phyloP scores from a whole-genome alignment of 169 alveolate species.

The Eimeria tenella region DNA sequence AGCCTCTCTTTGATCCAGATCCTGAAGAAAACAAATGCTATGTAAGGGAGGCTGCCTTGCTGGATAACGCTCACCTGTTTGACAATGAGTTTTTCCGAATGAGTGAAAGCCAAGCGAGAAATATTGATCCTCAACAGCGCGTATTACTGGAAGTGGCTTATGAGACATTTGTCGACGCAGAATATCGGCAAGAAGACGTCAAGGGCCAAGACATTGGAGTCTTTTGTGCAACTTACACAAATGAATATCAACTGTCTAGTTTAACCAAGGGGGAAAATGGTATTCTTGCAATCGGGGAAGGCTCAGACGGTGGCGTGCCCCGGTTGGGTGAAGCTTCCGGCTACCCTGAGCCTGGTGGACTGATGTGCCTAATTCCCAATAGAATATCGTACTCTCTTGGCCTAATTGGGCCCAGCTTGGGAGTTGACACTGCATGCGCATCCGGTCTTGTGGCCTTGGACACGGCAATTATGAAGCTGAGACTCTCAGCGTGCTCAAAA shows the following conservation, averaged over 20 bases:
- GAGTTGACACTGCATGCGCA: conserved; percentile 86
- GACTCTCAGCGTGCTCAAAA: conserved; percentile 35
- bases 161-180: conserved; percentile 69
- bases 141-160: conserved; percentile 82
- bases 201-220: conserved; percentile 80
- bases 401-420: conserved; percentile 83
- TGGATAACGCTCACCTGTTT: conserved; percentile 80
- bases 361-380: conserved; percentile 82
- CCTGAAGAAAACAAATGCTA: conserved; percentile 69
- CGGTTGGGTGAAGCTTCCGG: conserved; percentile 82
- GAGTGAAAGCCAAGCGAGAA: conserved; percentile 75
- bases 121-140: conserved; percentile 87
- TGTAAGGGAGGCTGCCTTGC: conserved; percentile 80
- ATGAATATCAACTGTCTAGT: conserved; percentile 77
- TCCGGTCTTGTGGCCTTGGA: conserved; percentile 86
- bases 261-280: conserved; percentile 74
- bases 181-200: conserved; percentile 25
- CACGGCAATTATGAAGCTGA: conserved; percentile 78
- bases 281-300: conserved; percentile 78
- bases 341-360: conserved; percentile 82
- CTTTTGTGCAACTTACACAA: conserved; percentile 80
- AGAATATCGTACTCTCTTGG: conserved; percentile 83
- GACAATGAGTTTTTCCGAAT: conserved; percentile 81
- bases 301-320: conserved; percentile 70
- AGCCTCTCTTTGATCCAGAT: conserved; percentile 70